Evolutionary conservation across 2,329 filamentous ascomycete genomes (phyloP).

Genomic region (Alternaria sp.): DNA sequence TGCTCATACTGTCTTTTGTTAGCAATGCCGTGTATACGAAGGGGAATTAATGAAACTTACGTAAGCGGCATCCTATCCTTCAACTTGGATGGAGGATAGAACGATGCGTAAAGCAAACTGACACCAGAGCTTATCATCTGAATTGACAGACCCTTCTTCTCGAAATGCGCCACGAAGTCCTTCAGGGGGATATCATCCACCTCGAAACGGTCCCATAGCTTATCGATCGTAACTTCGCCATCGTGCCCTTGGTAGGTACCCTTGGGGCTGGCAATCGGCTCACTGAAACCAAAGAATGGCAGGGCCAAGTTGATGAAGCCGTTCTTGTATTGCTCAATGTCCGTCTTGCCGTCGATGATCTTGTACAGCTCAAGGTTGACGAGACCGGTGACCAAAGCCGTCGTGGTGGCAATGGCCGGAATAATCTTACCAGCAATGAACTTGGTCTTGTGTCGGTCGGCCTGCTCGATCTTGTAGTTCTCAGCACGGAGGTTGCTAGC

Average conservation of each 20-base stretch:
- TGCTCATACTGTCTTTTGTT: slow-evolving; percentile 71
- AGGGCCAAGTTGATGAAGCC: slow-evolving; percentile 96
- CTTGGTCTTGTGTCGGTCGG: slow-evolving; percentile 97
- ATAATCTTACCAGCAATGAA: slow-evolving; percentile 99
- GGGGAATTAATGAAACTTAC: slow-evolving; percentile 54
- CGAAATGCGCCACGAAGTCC: slow-evolving; percentile 83
- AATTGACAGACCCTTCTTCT: slow-evolving; percentile 77
- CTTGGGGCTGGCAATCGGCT: slow-evolving; percentile 93
- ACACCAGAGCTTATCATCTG: slow-evolving; percentile 98
- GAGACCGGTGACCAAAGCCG: slow-evolving; percentile 90
- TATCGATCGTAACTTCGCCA: slow-evolving; percentile 83
- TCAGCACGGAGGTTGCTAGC: slow-evolving; percentile 95
- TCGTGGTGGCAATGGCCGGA: slow-evolving; percentile 96
- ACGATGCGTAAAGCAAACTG: slow-evolving; percentile 90
- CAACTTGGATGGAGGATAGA: slow-evolving; percentile 82
- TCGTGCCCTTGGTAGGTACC: slow-evolving; percentile 82
- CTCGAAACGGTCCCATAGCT: slow-evolving; percentile 98
- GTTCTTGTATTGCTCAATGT: slow-evolving; percentile 99
- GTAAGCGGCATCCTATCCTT: slow-evolving; percentile 79
- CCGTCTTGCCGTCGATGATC: slow-evolving; percentile 92
- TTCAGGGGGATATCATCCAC: slow-evolving; percentile 82
- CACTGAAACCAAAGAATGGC: slow-evolving; percentile 98
- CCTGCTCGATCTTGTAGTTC: slow-evolving; percentile 95
- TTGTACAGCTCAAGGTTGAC: slow-evolving; percentile 95
- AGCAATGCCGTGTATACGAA: slow-evolving; percentile 10